These are phyloP conservation scores for Neurospora sp. DNA, from an alignment of 495 filamentous ascomycete species.

Conservation along the genomic window DNA sequence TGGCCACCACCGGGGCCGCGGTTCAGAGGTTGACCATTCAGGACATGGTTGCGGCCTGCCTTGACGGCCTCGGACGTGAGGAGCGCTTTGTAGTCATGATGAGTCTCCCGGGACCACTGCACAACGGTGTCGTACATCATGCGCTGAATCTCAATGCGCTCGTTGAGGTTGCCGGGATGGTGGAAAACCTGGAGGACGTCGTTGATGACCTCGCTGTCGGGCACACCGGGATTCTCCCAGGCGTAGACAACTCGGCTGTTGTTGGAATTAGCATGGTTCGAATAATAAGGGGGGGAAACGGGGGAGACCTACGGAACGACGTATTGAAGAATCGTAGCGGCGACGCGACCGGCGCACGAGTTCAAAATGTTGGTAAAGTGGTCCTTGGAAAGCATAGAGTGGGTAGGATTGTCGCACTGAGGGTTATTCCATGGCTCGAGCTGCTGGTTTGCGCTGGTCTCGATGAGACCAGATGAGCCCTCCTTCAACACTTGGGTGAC, in stretches of 20 bases:
- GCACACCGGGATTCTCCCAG: constrained; percentile 75
- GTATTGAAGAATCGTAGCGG: constrained; percentile 69
- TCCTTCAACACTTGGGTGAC: constrained; percentile 72
- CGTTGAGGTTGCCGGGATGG: constrained; percentile 66
- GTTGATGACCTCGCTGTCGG: constrained; percentile 65
- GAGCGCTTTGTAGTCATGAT: no score
- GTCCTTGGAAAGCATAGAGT: constrained; percentile 90
- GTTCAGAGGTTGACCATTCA: constrained; percentile 7
- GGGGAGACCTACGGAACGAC: constrained; percentile 50
- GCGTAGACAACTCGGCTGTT: constrained; percentile 48
- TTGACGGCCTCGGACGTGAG: constrained; percentile 53
- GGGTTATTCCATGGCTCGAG: constrained; percentile 86
- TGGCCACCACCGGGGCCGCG: constrained; percentile 28
- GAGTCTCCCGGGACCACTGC: no score
- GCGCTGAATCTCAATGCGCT: constrained; percentile 62
- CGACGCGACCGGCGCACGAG: constrained; percentile 73
- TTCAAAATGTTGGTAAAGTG: constrained; percentile 94
- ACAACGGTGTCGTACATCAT: constrained; percentile 61
- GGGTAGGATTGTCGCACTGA: constrained; percentile 80
- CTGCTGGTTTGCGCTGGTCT: constrained; percentile 72
- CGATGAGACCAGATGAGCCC: constrained; percentile 71
- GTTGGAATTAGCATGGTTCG: no score
- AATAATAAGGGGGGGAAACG: no score
- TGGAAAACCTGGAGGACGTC: constrained; percentile 78
- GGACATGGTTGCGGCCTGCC: constrained; percentile 62